Percentiles rank a stretch among this genome's conserved stretches.
phyloP scores from a whole-genome alignment of 306 rosid species.

The Acacia acuminata region DNA sequence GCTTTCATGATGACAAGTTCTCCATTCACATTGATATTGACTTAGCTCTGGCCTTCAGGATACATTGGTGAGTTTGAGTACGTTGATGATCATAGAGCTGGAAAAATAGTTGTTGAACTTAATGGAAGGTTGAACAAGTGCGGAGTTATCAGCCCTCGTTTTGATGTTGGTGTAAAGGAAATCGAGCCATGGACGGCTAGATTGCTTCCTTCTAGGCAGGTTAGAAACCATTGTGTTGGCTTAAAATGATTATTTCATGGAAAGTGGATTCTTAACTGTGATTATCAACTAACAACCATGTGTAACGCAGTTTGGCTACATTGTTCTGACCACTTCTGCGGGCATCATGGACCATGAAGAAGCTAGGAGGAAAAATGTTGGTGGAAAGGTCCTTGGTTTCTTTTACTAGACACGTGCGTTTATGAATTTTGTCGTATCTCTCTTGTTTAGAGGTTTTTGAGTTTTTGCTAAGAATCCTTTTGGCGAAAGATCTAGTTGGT shows the following conservation, averaged over 20 bases:
- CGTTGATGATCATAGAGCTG: conserved; percentile 68
- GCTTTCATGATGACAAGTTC: not conserved
- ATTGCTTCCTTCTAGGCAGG: conserved; percentile 73
- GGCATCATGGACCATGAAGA: conserved; percentile 28
- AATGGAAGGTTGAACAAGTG: conserved; percentile 70
- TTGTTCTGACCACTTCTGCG: conserved; percentile 22
- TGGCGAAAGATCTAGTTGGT: not conserved
- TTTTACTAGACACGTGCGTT: not conserved
- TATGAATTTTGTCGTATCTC: not conserved
- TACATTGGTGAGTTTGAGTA: conserved; percentile 68
- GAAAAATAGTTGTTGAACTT: conserved; percentile 66
- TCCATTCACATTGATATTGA: not conserved
- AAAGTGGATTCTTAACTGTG: not conserved
- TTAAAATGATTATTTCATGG: not conserved
- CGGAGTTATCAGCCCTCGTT: conserved; percentile 73
- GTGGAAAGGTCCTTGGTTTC: conserved; percentile 27
- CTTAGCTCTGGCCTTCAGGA: conserved; percentile 31
- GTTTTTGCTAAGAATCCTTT: not conserved
- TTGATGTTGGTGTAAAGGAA: conserved; percentile 66
- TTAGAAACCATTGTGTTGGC: conserved; percentile 9
- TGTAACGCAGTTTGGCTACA: conserved; percentile 24
- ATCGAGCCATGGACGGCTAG: conserved; percentile 74
- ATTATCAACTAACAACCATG: not conserved
- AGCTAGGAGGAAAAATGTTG: conserved; percentile 25
- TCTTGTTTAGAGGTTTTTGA: not conserved